These are phyloP conservation scores for Aspergillus sp. DNA, from an alignment of 2,329 filamentous ascomycete genomes.

Conservation along the genomic window DNA sequence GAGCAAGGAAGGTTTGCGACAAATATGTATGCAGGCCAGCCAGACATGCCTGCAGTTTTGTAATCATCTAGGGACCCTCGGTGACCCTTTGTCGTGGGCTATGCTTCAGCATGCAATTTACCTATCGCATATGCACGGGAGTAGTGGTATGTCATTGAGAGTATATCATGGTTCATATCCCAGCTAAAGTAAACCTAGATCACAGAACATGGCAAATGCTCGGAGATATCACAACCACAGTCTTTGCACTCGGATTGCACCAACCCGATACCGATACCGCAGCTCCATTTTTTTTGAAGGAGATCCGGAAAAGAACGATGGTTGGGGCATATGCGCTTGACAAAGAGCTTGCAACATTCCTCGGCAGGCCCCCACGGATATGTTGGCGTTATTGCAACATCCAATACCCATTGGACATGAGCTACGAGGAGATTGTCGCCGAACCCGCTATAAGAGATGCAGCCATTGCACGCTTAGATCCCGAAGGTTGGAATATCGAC, in stretches of 20 bases:
- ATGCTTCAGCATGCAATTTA: constrained; percentile 18
- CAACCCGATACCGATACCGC: constrained; percentile 26
- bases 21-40: constrained; percentile 13
- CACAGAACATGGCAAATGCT: constrained; percentile 48
- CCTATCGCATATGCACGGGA: constrained; percentile 16
- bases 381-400: constrained; percentile 39
- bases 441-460: constrained; percentile 14
- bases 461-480: constrained; percentile 17
- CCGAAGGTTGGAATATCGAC: constrained; percentile 27
- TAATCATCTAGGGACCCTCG: constrained; percentile 16
- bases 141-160: constrained; percentile 13
- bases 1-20: constrained; percentile 16
- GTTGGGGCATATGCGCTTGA: constrained; percentile 46
- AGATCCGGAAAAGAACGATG: constrained; percentile 42
- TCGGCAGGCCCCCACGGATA: constrained; percentile 50
- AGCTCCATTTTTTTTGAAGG: constrained; percentile 38
- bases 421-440: constrained; percentile 21
- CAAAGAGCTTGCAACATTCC: constrained; percentile 49
- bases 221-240: constrained; percentile 46
- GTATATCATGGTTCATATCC: background rate
- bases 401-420: constrained; percentile 24
- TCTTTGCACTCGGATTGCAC: constrained; percentile 50
- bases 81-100: constrained; percentile 22
- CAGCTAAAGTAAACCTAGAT: constrained; percentile 28
- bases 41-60: constrained; percentile 26